Evolutionary conservation across 2,329 filamentous ascomycete genomes (phyloP).

Genomic region (Xylariaceae sp.): DNA sequence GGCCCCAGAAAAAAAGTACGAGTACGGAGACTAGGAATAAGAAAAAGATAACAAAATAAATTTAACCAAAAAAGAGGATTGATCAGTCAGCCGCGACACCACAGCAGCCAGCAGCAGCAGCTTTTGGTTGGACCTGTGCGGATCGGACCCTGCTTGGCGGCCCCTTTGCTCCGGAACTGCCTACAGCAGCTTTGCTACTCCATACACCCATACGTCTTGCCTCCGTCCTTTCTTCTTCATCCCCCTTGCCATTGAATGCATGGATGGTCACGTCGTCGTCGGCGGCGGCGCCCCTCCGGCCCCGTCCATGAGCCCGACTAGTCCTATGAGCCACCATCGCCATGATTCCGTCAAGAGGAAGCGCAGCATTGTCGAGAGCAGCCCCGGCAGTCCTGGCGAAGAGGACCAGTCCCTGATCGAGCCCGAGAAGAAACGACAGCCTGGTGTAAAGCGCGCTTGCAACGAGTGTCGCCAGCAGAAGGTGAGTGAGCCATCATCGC

Average conservation of each 20-base stretch:
- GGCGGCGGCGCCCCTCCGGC: conserved; percentile 40
- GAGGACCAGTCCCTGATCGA: conserved; percentile 53
- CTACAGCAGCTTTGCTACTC: background rate
- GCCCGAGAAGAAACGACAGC: conserved; percentile 58
- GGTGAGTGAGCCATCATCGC: conserved; percentile 44
- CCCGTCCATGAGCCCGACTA: conserved; percentile 50
- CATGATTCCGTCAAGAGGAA: conserved; percentile 55
- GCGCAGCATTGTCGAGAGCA: conserved; percentile 56
- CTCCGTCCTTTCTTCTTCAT: conserved; percentile 10
- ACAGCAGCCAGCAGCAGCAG: conserved; percentile 5
- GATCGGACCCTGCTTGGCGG: conserved; percentile 16
- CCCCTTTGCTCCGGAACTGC: conserved; percentile 1
- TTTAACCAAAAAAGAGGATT: conserved; percentile 1
- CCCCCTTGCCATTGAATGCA: conserved; percentile 32
- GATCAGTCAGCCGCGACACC: conserved; percentile 14
- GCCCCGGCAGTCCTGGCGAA: conserved; percentile 53
- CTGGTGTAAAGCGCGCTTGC: conserved; percentile 71
- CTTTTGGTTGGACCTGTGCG: conserved; percentile 15
- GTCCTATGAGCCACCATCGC: conserved; percentile 47
- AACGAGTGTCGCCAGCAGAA: conserved; percentile 85
- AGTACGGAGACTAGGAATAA: background rate
- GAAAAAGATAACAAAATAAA: conserved; percentile 7
- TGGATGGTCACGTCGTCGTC: conserved; percentile 45
- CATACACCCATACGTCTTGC: background rate
- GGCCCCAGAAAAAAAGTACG: conserved; percentile 4